Conservation (phyloP, 2,329 filamentous ascomycete species). For the Drechslera avenae region DNA sequence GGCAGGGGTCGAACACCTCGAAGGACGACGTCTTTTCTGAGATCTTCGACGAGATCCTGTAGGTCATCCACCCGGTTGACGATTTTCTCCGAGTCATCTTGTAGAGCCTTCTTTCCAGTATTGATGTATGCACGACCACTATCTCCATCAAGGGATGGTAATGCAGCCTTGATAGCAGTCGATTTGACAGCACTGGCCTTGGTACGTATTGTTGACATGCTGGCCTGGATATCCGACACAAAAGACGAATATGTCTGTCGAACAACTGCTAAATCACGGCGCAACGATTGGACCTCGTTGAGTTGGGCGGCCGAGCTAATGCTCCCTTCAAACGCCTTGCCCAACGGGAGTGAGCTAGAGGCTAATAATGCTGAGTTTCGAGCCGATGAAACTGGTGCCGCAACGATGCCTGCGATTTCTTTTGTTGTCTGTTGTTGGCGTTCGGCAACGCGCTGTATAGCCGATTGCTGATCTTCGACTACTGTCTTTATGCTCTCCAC, state of each 20-base stretch:
- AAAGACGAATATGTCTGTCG: constrained; percentile 94
- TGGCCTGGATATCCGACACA: constrained; percentile 82
- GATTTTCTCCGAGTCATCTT: constrained; percentile 84
- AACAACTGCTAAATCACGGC: constrained; percentile 86
- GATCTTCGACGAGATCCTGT: constrained; percentile 95
- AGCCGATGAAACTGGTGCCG: constrained; percentile 49
- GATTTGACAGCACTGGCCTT: constrained; percentile 84
- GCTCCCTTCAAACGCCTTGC: constrained; percentile 28
- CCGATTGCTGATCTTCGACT: constrained; percentile 79
- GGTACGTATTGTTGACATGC: constrained; percentile 80
- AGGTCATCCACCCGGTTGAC: constrained; percentile 93
- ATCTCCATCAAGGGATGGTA: constrained; percentile 75
- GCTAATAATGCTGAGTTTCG: constrained; percentile 44
- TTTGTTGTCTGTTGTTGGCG: constrained; percentile 87
- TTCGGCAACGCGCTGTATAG: constrained; percentile 86
- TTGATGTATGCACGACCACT: constrained; percentile 86
- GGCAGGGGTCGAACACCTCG: constrained; percentile 90
- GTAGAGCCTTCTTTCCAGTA: constrained; percentile 83
- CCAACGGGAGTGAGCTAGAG: constrained; percentile 33
- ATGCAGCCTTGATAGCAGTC: constrained; percentile 69
- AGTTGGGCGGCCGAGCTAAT: constrained; percentile 64
- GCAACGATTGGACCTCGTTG: constrained; percentile 78
- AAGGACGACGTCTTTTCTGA: constrained; percentile 94
- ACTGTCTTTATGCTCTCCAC: constrained; percentile 86
- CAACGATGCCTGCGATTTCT: constrained; percentile 74